Evolutionary conservation across 441 rosid species (phyloP), one percentile per base, ranked within the genome.

Genomic region (Flueggea neowawraea): DNA sequence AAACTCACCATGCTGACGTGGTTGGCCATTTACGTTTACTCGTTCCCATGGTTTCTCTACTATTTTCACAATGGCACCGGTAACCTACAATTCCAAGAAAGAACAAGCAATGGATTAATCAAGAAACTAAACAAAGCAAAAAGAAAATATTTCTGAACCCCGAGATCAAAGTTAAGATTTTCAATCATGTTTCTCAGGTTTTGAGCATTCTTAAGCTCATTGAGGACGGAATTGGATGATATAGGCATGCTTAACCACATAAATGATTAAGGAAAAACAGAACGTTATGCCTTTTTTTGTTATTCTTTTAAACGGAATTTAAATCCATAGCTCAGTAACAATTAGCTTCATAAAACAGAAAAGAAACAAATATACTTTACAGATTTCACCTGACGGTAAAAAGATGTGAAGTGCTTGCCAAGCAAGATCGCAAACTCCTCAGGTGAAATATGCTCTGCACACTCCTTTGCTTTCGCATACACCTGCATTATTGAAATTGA

Each of bases 11-110:
- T 94, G 98, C 55, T 79, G 66, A 68, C 90, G 97, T 10, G 81
- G 87, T 58, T 90, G 84, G 39, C 90, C 90, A 48, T 82, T 78
- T 9, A 90, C 41, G 36, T 10, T 32, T 10, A 85, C 85, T 10
- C 97, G 96, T 64, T 90, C 96, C 98, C 98, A 94, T 0, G 96
- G 97, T 80, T 90, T 90, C 80, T 94, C 98, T 67, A 78, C 88
- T 69, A 94, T 77, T 58, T 55, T 84, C 41, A 90, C 82, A n/a
- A 84, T 74, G 54, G 91, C 91, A 58, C 90, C 71, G 61, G 66
- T 81, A 53, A 90, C 98, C 98, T 94, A 56, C 49, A 53, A 33
- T 8, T 31, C 55, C 45, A 15, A 13, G 14, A 0, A 61, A 33
- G 12, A 57, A 16, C 9, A 31, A 16, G 11, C 6, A 55, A 33